Percentiles rank a stretch among this genome's conserved stretches.
phyloP scores from a whole-genome alignment of 495 filamentous ascomycete genomes.

The Xylaria castorea region DNA sequence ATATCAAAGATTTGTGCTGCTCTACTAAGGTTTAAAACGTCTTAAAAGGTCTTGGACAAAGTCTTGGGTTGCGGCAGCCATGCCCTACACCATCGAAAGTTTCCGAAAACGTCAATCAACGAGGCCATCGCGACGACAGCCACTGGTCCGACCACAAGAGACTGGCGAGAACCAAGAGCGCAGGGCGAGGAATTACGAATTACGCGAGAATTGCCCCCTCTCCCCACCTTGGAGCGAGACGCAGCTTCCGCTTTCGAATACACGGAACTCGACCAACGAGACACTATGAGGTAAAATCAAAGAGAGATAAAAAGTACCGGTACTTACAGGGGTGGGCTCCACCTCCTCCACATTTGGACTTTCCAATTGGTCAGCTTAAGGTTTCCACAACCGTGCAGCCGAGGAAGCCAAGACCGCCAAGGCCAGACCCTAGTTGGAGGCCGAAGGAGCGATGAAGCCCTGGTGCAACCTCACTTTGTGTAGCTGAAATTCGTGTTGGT shows the following conservation, averaged over 20 bases:
- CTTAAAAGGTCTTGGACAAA: background rate
- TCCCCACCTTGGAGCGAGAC: constrained; percentile 3
- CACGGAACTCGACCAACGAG: background rate
- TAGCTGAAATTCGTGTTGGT: background rate
- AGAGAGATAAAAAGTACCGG: background rate
- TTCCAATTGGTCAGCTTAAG: background rate
- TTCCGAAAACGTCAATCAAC: too few species aligned
- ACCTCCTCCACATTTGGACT: background rate
- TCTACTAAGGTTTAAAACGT: background rate
- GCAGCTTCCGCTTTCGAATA: constrained; percentile 24
- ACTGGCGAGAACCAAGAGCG: background rate
- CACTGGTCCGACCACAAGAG: background rate
- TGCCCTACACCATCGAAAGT: background rate
- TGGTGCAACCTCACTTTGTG: background rate
- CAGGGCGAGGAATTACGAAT: background rate
- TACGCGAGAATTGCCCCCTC: background rate
- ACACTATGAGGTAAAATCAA: constrained; percentile 3
- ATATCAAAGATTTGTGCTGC: background rate
- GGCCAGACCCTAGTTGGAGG: background rate
- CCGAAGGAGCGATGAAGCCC: background rate
- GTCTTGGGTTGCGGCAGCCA: background rate
- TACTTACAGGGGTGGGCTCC: background rate
- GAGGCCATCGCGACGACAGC: constrained; percentile 8
- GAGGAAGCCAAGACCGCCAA: constrained; percentile 9
- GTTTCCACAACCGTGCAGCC: background rate